Conservation (phyloP, 495 filamentous ascomycete species). For the Tuber umbilicatum region DNA sequence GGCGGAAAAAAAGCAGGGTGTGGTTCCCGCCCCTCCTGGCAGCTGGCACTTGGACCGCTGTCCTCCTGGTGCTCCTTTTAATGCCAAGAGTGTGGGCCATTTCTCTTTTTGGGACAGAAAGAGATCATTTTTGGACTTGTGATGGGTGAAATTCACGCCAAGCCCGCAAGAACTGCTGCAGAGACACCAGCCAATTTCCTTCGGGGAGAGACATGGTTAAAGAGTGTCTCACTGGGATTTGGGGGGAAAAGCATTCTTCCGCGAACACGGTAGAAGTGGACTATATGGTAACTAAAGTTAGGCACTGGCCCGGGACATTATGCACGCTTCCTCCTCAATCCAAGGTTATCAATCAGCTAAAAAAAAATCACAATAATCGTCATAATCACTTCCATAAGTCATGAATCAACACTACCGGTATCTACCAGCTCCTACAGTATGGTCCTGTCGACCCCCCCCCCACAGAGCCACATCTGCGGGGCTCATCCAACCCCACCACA, state of each 20-base stretch:
- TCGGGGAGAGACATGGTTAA: constrained; percentile 2
- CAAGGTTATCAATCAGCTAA: background rate
- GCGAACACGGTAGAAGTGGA: background rate
- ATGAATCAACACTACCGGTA: background rate
- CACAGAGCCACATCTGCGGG: background rate
- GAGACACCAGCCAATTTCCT: background rate
- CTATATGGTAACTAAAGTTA: background rate
- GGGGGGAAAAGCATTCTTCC: background rate
- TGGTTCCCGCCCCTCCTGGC: background rate
- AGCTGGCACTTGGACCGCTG: background rate
- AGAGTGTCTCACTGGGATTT: background rate
- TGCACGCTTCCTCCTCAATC: background rate
- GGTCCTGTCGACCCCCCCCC: background rate
- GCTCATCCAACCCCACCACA: background rate
- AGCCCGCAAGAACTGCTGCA: background rate
- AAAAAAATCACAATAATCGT: background rate
- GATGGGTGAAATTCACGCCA: background rate
- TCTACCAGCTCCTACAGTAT: background rate
- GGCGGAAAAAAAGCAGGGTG: background rate
- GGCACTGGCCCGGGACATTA: background rate
- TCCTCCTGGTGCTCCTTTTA: background rate
- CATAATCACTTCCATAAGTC: background rate
- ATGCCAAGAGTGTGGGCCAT: background rate
- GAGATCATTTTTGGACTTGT: background rate
- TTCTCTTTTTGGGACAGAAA: background rate